These are phyloP conservation scores for Auricularia heimuer DNA, from an alignment of 768 basidiomycete genomes.

Conservation along the genomic window DNA sequence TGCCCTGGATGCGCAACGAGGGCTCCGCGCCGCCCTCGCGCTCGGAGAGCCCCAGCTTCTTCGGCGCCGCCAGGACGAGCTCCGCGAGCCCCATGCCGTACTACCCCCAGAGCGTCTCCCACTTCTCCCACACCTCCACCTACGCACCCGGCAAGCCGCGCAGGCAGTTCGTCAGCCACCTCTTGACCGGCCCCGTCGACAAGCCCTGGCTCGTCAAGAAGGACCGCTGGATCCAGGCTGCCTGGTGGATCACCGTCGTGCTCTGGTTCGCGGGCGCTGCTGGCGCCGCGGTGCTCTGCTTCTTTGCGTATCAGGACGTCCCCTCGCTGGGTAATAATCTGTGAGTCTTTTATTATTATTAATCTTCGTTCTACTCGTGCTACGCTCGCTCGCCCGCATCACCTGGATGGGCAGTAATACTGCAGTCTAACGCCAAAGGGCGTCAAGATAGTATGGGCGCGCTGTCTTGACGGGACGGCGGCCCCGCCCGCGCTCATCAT, in stretches of 20 bases:
- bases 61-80: background rate
- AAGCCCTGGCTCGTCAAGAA: conserved; percentile 41
- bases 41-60: background rate
- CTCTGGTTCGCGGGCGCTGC: conserved; percentile 33
- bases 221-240: conserved; percentile 34
- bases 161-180: conserved; percentile 11
- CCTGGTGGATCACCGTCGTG: conserved; percentile 40
- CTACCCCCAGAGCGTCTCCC: background rate
- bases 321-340: conserved; percentile 23
- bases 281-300: conserved; percentile 35
- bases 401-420: too few species aligned
- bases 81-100: background rate
- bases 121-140: background rate
- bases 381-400: conserved; percentile 13
- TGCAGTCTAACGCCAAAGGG: too few species aligned
- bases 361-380: background rate
- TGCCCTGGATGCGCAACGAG: conserved; percentile 7
- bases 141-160: background rate
- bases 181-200: conserved; percentile 26
- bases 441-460: too few species aligned
- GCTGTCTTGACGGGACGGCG: too few species aligned
- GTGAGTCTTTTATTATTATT: conserved; percentile 6
- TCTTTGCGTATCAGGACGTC: conserved; percentile 33
- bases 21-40: background rate
- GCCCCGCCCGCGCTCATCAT: too few species aligned